Conservation (phyloP, 176 grass and related monocot genomes). For the Zoysia japonica region DNA sequence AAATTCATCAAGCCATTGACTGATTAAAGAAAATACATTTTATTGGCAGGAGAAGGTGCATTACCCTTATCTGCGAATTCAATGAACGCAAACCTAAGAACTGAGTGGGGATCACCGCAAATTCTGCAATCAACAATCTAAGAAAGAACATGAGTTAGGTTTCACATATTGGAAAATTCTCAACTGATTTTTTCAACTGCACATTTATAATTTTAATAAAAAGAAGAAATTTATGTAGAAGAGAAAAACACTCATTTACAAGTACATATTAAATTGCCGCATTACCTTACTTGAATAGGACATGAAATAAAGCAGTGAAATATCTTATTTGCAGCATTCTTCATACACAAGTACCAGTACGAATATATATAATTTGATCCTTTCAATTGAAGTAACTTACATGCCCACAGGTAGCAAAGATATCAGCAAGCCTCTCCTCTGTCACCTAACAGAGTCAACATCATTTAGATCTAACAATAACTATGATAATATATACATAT, state of each 20-base stretch:
- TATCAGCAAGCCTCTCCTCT: constrained; percentile 95
- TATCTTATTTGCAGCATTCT: constrained; percentile 2
- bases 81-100: constrained; percentile 94
- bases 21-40: neutral
- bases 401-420: constrained; percentile 85
- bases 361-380: neutral
- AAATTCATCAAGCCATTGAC: constrained; percentile 24
- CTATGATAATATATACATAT: constrained; percentile 15
- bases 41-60: constrained; percentile 12
- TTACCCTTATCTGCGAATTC: constrained; percentile 92
- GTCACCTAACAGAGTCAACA: constrained; percentile 69
- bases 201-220: neutral
- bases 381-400: constrained; percentile 56
- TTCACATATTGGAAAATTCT: constrained; percentile 24
- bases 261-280: neutral
- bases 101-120: constrained; percentile 87
- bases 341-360: neutral
- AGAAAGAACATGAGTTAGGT: constrained; percentile 8
- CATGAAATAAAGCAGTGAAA: neutral
- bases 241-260: neutral
- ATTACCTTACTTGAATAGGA: neutral
- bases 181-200: constrained; percentile 10
- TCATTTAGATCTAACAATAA: constrained; percentile 38
- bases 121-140: constrained; percentile 93
- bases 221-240: neutral